Conservation (phyloP, 192 early-diverging fungal genomes). For the Umbelopsis vinacea region DNA sequence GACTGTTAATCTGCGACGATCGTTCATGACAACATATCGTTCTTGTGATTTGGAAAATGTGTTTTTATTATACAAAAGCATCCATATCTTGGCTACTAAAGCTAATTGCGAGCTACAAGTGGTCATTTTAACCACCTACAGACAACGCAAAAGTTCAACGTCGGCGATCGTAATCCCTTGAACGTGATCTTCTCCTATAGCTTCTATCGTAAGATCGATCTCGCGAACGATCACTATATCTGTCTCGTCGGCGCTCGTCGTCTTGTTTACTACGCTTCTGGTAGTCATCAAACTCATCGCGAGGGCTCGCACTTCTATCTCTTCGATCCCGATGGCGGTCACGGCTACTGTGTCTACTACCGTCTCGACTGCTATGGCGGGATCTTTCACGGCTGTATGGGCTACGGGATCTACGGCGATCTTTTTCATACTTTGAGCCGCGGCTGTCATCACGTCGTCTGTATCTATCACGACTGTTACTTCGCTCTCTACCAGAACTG, state of each 20-base stretch:
- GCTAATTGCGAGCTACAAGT: neutral
- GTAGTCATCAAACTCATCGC: slow-evolving; percentile 41
- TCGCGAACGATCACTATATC: neutral
- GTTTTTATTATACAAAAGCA: too few species aligned
- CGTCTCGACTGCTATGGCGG: neutral
- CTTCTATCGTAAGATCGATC: slow-evolving; percentile 4
- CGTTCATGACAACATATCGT: too few species aligned
- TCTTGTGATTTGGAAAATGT: too few species aligned
- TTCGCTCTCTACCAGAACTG: neutral
- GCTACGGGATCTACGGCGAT: slow-evolving; percentile 23
- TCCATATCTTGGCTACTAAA: too few species aligned
- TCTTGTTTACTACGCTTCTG: slow-evolving; percentile 27
- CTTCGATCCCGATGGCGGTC: slow-evolving; percentile 18
- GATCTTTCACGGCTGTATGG: slow-evolving; percentile 11
- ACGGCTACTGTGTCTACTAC: neutral
- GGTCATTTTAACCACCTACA: neutral
- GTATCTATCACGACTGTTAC: neutral
- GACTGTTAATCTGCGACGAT: too few species aligned
- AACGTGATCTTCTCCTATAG: neutral
- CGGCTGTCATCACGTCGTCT: slow-evolving; percentile 4
- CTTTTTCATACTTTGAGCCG: neutral
- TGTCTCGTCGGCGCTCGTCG: neutral
- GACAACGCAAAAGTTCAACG: neutral
- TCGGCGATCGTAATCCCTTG: slow-evolving; percentile 1
- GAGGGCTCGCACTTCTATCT: neutral